Percentiles rank a stretch among this genome's conserved stretches.
phyloP scores from a whole-genome alignment of 2,329 filamentous ascomycete genomes.

The Fusarium transvaalense region DNA sequence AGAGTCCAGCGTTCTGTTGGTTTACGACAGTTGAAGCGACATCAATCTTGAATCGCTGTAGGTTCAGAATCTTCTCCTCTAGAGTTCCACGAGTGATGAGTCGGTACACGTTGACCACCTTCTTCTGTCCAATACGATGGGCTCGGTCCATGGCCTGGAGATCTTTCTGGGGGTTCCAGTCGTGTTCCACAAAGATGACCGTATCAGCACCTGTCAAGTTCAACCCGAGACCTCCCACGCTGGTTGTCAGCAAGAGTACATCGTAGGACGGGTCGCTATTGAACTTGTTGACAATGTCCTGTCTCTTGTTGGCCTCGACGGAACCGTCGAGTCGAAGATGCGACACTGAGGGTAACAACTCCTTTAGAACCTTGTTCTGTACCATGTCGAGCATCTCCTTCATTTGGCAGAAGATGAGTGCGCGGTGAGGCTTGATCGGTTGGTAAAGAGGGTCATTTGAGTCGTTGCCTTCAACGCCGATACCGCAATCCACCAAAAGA shows the following conservation, averaged over 20 bases:
- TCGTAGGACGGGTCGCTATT: constrained; percentile 98
- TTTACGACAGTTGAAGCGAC: constrained; percentile 98
- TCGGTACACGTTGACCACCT: constrained; percentile 98
- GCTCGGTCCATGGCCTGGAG: constrained; percentile 99
- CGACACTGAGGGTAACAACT: constrained; percentile 91
- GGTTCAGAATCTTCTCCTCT: constrained; percentile 97
- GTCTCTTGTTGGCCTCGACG: constrained; percentile 91
- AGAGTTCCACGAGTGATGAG: constrained; percentile 95
- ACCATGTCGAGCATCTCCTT: constrained; percentile 99
- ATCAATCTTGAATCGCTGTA: constrained; percentile 99
- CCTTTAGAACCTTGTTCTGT: constrained; percentile 90
- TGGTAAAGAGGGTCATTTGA: constrained; percentile 72
- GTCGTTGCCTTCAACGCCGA: constrained; percentile 79
- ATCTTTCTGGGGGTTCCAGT: constrained; percentile 99
- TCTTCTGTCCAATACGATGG: constrained; percentile 98
- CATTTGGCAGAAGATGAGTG: constrained; percentile 98
- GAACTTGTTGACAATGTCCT: constrained; percentile 99
- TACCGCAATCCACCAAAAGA: constrained; percentile 97
- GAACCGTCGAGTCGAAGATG: constrained; percentile 94
- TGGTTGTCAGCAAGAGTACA: constrained; percentile 91
- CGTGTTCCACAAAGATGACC: constrained; percentile 99
- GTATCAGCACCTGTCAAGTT: constrained; percentile 98
- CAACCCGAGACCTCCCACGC: constrained; percentile 91
- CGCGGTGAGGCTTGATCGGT: constrained; percentile 95
- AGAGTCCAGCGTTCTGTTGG: constrained; percentile 95